Evolutionary conservation across 1,284 basidiomycete species (phyloP), one percentile per base, ranked within the genome.

Genomic region (Afroboletus lepidellus): DNA sequence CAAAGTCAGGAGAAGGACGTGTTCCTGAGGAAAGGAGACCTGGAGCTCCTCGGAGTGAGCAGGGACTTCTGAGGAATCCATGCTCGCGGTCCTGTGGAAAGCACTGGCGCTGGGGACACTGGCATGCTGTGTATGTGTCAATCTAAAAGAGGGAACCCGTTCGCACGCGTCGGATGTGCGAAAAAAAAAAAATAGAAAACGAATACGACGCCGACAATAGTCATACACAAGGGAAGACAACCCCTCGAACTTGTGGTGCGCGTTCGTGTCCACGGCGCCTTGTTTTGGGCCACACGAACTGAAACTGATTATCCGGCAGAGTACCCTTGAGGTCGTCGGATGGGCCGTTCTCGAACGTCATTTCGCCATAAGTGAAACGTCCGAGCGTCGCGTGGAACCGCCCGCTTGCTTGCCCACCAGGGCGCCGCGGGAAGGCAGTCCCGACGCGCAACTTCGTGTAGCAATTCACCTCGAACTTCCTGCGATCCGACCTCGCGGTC

Each of bases 1-100:
- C 60, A 94, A 72, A 2, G 83, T 83, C 50, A 94, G 67, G 33
- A 87, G 77, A 21, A 93, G 71, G 11, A 90, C 79, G 70, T 91
- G 88, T 8, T 82, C 76, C 15, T 65, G 64, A 0, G 88, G 88
- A 52, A 85, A 83, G 0, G 76, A 68, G 29, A 89, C 74, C 23
- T 77, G 69, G 62, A 92, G 72, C 56, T 84, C 71, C 15, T 74
- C 67, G 0, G 84, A 84, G 60, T 81, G 80, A 7, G 68, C 24
- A 15, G 83, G 83, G 0, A 53, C 25, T 27, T 20, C 23, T 21
- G 39, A 42, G 9, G 48, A 46, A 32, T 38, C 37, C 5, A 23
- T 36, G 23, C 15, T 60, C 25, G 21, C 18, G 11, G 27, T 41
- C 7, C 5, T 20, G 41, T 43, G n/a, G 41, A 29, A 29, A 18